Conservation (phyloP, 306 rosid species). For the Hippophae gyantsensis region DNA sequence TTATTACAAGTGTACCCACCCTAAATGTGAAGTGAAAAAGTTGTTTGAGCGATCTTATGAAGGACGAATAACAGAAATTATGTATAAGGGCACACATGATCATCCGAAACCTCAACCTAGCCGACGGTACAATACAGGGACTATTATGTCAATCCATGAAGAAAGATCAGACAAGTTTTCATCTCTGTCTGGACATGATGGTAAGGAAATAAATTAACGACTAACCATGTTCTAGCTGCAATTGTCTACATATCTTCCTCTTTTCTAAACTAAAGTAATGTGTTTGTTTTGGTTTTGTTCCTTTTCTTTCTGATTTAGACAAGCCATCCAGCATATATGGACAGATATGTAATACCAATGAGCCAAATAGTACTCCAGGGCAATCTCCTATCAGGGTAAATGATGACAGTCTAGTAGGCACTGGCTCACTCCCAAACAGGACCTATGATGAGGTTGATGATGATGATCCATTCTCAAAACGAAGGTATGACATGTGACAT, state of each 20-base stretch:
- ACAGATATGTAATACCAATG: constrained; percentile 43
- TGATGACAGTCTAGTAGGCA: constrained; percentile 49
- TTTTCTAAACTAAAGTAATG: constrained; percentile 9
- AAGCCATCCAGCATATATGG: constrained; percentile 47
- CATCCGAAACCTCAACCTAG: constrained; percentile 97
- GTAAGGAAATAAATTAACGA: constrained; percentile 33
- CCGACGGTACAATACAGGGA: constrained; percentile 59
- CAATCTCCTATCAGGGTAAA: constrained; percentile 38
- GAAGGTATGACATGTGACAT: constrained; percentile 49
- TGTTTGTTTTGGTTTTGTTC: constrained; percentile 7
- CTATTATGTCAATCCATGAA: constrained; percentile 48
- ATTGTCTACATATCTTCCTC: background rate
- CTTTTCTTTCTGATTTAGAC: constrained; percentile 38
- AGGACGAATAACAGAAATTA: constrained; percentile 88
- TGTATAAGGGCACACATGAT: constrained; percentile 93
- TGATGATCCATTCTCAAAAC: constrained; percentile 73
- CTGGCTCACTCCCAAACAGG: constrained; percentile 42
- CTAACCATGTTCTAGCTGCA: background rate
- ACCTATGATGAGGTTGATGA: constrained; percentile 62
- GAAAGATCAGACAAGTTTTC: constrained; percentile 63
- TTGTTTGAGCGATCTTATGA: constrained; percentile 88
- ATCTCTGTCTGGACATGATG: constrained; percentile 56
- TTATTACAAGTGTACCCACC: constrained; percentile 96
- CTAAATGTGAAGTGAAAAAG: constrained; percentile 96
- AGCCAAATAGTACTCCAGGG: constrained; percentile 53